Percentiles rank a stretch among this genome's conserved stretches.
phyloP scores from a whole-genome alignment of 2,329 filamentous ascomycete species.

The Juglanconis oblonga region DNA sequence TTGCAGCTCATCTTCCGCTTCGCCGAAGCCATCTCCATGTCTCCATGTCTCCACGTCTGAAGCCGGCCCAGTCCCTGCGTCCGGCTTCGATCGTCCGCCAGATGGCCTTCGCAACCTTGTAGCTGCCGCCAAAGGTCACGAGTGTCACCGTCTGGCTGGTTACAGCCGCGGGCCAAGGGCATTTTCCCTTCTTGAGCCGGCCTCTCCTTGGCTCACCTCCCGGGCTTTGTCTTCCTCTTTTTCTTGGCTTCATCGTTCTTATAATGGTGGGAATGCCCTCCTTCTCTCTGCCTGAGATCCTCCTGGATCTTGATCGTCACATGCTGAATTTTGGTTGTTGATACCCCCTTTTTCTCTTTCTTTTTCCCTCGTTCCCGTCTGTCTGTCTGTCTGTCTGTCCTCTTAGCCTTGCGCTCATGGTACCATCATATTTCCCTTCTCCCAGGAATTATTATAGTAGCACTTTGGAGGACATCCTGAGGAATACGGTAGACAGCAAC shows the following conservation, averaged over 20 bases:
- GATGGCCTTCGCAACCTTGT: not conserved
- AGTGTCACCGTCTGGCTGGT: slow-evolving; percentile 2
- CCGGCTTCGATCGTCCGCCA: not conserved
- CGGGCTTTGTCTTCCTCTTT: not conserved
- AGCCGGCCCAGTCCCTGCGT: slow-evolving; percentile 13
- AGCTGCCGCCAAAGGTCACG: not conserved
- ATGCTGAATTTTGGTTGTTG: slow-evolving; percentile 5
- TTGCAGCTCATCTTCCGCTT: slow-evolving; percentile 12
- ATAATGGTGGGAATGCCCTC: not conserved
- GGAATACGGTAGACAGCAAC: not conserved
- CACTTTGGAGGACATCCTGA: not conserved
- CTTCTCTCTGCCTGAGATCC: not conserved
- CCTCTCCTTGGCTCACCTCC: slow-evolving; percentile 5
- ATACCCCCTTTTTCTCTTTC: slow-evolving; percentile 11
- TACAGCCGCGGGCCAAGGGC: slow-evolving; percentile 18
- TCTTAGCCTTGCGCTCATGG: not conserved
- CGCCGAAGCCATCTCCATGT: slow-evolving; percentile 15
- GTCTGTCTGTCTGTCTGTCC: not conserved
- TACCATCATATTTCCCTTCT: not conserved
- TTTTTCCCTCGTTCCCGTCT: not conserved
- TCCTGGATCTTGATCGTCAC: slow-evolving; percentile 4
- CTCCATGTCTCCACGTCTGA: not conserved
- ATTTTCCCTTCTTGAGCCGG: slow-evolving; percentile 9
- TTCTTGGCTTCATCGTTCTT: not conserved
- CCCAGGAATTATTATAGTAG: not conserved